phyloP scores from a whole-genome alignment of 1,139 yeast species.

The Suhomyces guaymorum region DNA sequence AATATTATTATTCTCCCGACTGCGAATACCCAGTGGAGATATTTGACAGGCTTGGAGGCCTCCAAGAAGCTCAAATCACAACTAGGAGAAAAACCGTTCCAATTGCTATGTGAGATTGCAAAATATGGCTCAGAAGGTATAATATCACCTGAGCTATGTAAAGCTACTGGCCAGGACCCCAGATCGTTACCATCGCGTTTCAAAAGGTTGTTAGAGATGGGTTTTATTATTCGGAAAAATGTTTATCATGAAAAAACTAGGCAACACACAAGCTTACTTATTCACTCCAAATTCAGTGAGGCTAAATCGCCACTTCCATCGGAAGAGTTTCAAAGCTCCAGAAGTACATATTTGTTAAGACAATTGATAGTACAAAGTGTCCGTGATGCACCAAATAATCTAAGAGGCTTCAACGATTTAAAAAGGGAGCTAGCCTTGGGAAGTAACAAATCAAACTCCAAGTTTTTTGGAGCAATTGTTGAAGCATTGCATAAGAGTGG shows the following conservation, averaged over 20 bases:
- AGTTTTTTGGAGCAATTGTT: slow-evolving; percentile 54
- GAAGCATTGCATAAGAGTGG: slow-evolving; percentile 53
- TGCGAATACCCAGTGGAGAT: slow-evolving; percentile 43
- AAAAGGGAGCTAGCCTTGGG: slow-evolving; percentile 61
- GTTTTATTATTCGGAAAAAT: slow-evolving; percentile 46
- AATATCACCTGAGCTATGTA: slow-evolving; percentile 55
- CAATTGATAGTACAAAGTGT: slow-evolving; percentile 52
- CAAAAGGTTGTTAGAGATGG: slow-evolving; percentile 50
- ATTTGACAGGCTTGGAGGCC: slow-evolving; percentile 40
- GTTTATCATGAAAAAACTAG: slow-evolving; percentile 40
- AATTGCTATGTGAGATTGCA: slow-evolving; percentile 52
- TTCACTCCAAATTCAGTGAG: slow-evolving; percentile 45
- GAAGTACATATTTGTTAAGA: slow-evolving; percentile 34
- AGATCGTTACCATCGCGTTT: slow-evolving; percentile 67
- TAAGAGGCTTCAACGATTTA: slow-evolving; percentile 67
- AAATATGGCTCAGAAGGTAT: slow-evolving; percentile 56
- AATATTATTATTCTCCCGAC: slow-evolving; percentile 35
- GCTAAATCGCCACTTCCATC: slow-evolving; percentile 11
- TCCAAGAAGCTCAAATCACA: slow-evolving; percentile 33
- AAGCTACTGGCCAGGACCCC: slow-evolving; percentile 66
- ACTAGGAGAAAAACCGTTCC: slow-evolving; percentile 46
- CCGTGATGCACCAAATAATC: slow-evolving; percentile 64
- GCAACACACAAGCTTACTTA: slow-evolving; percentile 52
- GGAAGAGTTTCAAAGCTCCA: slow-evolving; percentile 24
- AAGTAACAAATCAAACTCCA: slow-evolving; percentile 41